Evolutionary conservation across 164 flowering plant species (phyloP), one percentile per base, ranked within the genome.

Genomic region (Macadamia integrifolia): DNA sequence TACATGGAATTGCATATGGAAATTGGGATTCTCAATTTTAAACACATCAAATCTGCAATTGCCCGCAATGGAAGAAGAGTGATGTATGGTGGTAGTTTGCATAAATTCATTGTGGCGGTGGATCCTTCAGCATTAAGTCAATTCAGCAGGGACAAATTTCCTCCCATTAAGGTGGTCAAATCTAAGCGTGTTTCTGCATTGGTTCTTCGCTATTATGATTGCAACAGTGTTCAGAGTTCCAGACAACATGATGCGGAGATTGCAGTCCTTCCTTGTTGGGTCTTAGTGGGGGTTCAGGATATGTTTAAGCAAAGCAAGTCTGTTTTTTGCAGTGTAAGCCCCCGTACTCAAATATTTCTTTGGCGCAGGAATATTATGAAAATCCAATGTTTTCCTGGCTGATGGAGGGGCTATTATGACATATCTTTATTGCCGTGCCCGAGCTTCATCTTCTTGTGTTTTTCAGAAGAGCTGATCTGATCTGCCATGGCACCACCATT

Each of bases 321-420:
- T 74, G 61, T 72, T 63, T 81, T 79, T 75, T 82, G 55, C 72
- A 71, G 80, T 74, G 73, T 81, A 78, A 74, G 83, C 83, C 89
- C 82, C 89, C 80, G 70, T 78, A 83, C 90, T 89, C 94, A 89
- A 80, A 66, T 78, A 78, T 84, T 91, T 91, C 85, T 91, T 91
- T 91, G 92, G 69, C 89, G 97, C 98, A 93, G 98, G 98, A 84
- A 83, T 83, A 62, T 76, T 87, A 75, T 82, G 89, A 87, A 74
- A 75, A 79, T 78, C 81, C 83, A 84, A 85, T 80, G 78, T 72
- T 80, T 77, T 77, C 77, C 83, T 71, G 78, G 88, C 73, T 81
- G 81, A 83, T 80, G 85, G 89, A 82, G 80, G 83, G 66, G 88
- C 85, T 79, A 79, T 76, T 75, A 78, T 83, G 83, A 86, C 77